Evolutionary conservation across 352 stramenopile species (phyloP), one percentile per base, ranked within the genome.

Genomic region (Discostella stelligera): DNA sequence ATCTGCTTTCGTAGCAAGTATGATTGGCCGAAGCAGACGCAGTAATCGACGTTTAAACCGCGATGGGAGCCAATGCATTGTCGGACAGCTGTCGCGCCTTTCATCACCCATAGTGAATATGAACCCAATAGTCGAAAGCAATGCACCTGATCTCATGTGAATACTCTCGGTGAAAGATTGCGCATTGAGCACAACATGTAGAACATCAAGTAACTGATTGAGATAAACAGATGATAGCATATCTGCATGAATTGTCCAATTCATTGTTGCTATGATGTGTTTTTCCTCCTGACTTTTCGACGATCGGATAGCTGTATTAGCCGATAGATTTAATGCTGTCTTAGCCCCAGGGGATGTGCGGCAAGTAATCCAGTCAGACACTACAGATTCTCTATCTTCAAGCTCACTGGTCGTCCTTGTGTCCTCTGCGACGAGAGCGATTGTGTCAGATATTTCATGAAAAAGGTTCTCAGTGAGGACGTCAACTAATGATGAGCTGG

Each of bases 21-120:
- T 56, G 37, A 86, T 52, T 20, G 75, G 74, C 2, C 80, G 67
- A 32, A 86, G 71, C 27, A 86, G 32, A 46, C 80, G 74, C 39
- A 86, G 41, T 54, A 86, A 74, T 30, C 80, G 80, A 32, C 71
- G 54, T 44, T 21, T 25, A 30, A 61, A 66, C 68, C 54, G 72
- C 27, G 66, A 53, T 16, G 74, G 71, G 9, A 86, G 55, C 13
- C 25, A 16, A 62, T 49, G 54, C 20, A 69, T 14, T 16, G 25
- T 32, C 11, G 20, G 14, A 18, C 10, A 63, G 63, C 32, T 20
- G 41, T 41, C 63, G 2, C 60, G 13, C 2, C 49, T 7, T 44
- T 79, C 18, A 56, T 68, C 23, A 59, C 65, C 37, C 13, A 54
- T 37, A 27, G 41, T 46, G 4, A 66, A 11, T 30, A 60, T 46